A percentile compares a stretch with the other conserved stretches of the same genome.
Conservation (phyloP, 2,329 filamentous ascomycete species). For the Fusarium sp. region DNA sequence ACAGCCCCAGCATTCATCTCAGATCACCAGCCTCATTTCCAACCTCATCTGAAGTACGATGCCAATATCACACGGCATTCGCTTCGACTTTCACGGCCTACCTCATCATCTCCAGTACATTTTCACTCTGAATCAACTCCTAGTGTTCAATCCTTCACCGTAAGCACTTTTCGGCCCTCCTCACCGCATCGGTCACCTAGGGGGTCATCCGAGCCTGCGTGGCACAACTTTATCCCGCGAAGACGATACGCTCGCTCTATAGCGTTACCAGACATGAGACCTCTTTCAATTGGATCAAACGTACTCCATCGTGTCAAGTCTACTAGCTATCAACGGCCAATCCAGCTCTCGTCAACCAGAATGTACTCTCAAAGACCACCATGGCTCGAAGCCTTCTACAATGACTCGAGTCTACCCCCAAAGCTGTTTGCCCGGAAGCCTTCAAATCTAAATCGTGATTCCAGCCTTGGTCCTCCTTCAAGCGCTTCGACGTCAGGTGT, state of each 20-base stretch:
- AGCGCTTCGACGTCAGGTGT: background rate
- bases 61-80: conserved; percentile 4
- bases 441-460: conserved; percentile 42
- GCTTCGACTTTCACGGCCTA: background rate
- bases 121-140: background rate
- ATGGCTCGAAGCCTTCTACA: conserved; percentile 51
- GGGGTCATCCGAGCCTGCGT: background rate
- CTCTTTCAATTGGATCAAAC: background rate
- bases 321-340: background rate
- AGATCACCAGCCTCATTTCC: conserved; percentile 34
- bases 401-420: conserved; percentile 42
- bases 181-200: background rate
- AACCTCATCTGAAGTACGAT: conserved; percentile 31
- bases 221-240: background rate
- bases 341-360: conserved; percentile 16
- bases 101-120: background rate
- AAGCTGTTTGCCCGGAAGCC: conserved; percentile 54
- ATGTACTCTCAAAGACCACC: conserved; percentile 45
- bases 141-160: background rate
- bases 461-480: background rate
- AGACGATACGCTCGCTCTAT: conserved; percentile 4
- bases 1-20: conserved; percentile 41
- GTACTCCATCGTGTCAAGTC: background rate
- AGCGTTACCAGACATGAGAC: conserved; percentile 11
- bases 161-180: background rate